Base-by-base conservation (phyloP, 345 rosid species). In the Euphorbia tirucalli region DNA sequence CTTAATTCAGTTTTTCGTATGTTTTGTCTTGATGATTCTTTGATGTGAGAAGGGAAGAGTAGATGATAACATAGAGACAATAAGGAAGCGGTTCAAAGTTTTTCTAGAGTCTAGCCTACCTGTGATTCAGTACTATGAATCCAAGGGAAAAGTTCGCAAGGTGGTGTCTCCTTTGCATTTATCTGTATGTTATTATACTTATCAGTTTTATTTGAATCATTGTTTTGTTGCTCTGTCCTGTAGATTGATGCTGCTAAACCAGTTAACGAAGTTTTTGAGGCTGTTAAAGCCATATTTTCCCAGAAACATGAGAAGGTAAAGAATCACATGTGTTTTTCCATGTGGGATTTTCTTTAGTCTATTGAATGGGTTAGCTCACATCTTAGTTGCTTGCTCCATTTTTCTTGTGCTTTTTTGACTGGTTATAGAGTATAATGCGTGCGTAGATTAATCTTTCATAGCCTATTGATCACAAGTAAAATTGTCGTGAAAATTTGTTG, bases 221-320 rank as follows among this genome's bases (percentile, higher is more conserved):
- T 44, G 46, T 65, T 39, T 22, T 11, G 31, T 31, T 66, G 43
- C 22, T 30, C 10, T 59, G 48, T 52, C n/a, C 50, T 27, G n/a
- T 16, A 68, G 77, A 49, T 73, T 73, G 77, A 77, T 68, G 80
- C 77, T 19, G 65, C 48, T 16, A 77, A 61, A 71, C 39, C 80
- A 16, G 13, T 68, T 21, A 69, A 77, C 55, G 80, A 77, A 50
- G 80, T 77, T 61, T 77, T 77, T 68, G 70, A 73, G 27, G 59
- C 25, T 6, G 74, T 77, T 49, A 77, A 77, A 68, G 35, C 69
- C 19, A 46, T 73, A 64, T 63, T 77, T 66, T 64, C 85, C 61
- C 69, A 80, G 50, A 79, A 86, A 75, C 78, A 77, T 75, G 87
- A 81, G 31, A 81, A 87, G 85, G 88, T 78, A 82, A 71, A 75